Conservation (phyloP, 2,329 filamentous ascomycete genomes). For the Blastomyces emzantsi region DNA sequence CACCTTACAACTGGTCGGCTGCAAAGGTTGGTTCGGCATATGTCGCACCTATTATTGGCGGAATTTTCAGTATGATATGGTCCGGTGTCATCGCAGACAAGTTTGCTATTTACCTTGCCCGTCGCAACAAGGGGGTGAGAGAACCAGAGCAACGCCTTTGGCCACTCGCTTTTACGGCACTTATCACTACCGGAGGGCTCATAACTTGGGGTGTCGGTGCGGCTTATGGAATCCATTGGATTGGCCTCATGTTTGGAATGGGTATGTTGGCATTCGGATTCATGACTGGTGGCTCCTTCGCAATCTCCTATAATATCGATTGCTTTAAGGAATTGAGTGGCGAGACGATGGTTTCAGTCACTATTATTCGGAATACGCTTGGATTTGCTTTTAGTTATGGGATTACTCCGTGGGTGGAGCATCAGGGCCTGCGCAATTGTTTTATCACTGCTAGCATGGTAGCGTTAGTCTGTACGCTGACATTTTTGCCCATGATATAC, state of each 20-base stretch:
- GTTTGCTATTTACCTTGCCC: conserved; percentile 30
- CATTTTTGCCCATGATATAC: conserved; percentile 25
- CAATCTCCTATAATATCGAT: conserved; percentile 24
- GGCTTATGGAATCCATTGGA: conserved; percentile 22
- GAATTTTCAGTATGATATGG: conserved; percentile 14
- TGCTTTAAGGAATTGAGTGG: conserved; percentile 24
- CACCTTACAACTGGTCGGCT: conserved; percentile 25
- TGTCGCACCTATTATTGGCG: conserved; percentile 21
- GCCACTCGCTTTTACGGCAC: conserved; percentile 21
- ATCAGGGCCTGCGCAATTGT: conserved; percentile 26
- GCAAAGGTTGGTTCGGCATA: conserved; percentile 23
- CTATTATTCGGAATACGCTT: conserved; percentile 34
- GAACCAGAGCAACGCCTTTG: conserved; percentile 32
- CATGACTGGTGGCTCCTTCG: conserved; percentile 18
- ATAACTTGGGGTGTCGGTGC: conserved; percentile 26
- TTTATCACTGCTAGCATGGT: conserved; percentile 28
- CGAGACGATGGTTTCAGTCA: conserved; percentile 28
- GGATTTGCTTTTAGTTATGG: conserved; percentile 25
- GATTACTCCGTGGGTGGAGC: conserved; percentile 30
- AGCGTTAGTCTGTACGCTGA: conserved; percentile 21
- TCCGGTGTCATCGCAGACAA: conserved; percentile 17
- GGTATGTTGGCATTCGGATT: conserved; percentile 23
- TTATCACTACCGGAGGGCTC: conserved; percentile 20
- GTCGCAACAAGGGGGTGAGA: conserved; percentile 34
- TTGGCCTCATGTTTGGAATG: conserved; percentile 25